Evolutionary conservation across 352 stramenopile species (phyloP).

Genomic region (Phytophthora sp.): DNA sequence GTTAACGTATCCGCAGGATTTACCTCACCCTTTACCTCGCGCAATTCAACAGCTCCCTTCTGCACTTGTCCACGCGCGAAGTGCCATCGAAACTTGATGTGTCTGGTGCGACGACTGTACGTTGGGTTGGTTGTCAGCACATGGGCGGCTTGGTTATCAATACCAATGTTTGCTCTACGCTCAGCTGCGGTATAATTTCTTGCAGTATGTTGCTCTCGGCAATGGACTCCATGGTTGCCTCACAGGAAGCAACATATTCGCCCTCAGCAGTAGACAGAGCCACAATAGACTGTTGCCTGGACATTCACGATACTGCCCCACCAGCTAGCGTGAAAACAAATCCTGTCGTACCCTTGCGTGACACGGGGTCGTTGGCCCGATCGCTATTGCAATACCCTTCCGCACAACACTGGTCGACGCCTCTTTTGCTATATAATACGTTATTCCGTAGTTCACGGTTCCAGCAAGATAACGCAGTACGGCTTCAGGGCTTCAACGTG

Average conservation of each 20-base stretch:
- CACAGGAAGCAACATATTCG: not conserved
- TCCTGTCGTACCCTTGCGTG: conserved; percentile 1
- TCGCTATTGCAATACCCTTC: conserved; percentile 10
- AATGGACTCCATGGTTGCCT: not conserved
- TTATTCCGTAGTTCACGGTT: not conserved
- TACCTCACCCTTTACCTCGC: not conserved
- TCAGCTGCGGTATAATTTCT: not conserved
- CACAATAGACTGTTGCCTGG: not conserved
- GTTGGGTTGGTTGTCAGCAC: not conserved
- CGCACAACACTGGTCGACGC: not conserved
- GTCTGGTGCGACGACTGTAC: not conserved
- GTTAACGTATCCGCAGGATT: conserved; percentile 3
- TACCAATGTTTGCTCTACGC: not conserved
- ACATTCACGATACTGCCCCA: conserved; percentile 4
- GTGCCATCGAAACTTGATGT: conserved; percentile 5
- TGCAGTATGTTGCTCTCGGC: conserved; percentile 3
- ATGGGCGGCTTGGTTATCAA: conserved; percentile 3
- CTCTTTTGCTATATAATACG: no score
- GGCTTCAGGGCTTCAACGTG: conserved; percentile 2
- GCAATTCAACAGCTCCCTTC: not conserved
- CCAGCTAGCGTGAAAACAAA: conserved; percentile 9
- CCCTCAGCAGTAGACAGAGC: not conserved
- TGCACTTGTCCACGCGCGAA: conserved; percentile 2
- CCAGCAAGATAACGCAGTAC: conserved; percentile 2
- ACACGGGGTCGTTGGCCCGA: conserved; percentile 8